These are phyloP conservation scores for Trichophyton simii DNA, from an alignment of 2,329 filamentous ascomycete species.

Conservation along the genomic window DNA sequence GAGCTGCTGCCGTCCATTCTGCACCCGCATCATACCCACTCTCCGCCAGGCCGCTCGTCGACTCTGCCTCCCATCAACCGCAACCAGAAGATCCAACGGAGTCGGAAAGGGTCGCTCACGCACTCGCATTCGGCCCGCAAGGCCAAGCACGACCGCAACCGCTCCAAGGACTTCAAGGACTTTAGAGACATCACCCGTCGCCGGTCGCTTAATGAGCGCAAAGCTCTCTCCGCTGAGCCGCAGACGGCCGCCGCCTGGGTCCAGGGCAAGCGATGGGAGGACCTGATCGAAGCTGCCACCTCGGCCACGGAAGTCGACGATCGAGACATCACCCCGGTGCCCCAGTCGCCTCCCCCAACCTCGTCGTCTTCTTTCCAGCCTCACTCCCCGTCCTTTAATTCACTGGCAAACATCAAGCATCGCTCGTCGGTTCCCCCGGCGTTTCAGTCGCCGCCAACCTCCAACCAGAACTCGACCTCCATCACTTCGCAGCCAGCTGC, in stretches of 20 bases:
- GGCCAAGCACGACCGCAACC: conserved; percentile 66
- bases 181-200: conserved; percentile 42
- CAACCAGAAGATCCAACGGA: conserved; percentile 55
- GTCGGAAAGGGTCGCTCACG: conserved; percentile 66
- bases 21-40: conserved; percentile 36
- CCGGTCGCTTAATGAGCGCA: conserved; percentile 61
- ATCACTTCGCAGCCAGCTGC: conserved; percentile 24
- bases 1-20: conserved; percentile 75
- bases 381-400: conserved; percentile 29
- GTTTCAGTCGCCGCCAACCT: conserved; percentile 37
- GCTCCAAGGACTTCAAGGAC: conserved; percentile 52
- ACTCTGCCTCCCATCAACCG: conserved; percentile 75
- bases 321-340: conserved; percentile 70
- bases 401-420: conserved; percentile 34
- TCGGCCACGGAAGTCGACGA: conserved; percentile 84
- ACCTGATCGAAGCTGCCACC: conserved; percentile 86
- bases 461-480: conserved; percentile 18
- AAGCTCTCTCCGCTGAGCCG: conserved; percentile 78
- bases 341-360: conserved; percentile 2
- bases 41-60: conserved; percentile 74
- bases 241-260: conserved; percentile 56
- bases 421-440: conserved; percentile 51
- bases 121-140: conserved; percentile 54
- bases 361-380: conserved; percentile 20
- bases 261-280: conserved; percentile 86